phyloP scores from a whole-genome alignment of 2,329 filamentous ascomycete species.

The Ophiocordyceps polyrhachis-furcata region DNA sequence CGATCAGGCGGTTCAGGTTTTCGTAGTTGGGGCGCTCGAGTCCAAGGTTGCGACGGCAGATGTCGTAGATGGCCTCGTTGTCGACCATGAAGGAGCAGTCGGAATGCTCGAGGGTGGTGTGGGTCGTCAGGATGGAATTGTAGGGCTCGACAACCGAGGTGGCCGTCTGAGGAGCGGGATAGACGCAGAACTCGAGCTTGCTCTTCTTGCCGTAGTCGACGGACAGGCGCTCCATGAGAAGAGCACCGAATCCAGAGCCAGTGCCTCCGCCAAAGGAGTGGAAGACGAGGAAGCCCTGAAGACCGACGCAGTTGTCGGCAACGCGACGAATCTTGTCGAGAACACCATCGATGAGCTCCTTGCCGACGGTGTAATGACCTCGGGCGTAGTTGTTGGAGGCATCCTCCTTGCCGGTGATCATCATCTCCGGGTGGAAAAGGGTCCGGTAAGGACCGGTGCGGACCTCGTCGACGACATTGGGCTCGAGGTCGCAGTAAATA shows the following conservation, averaged over 20 bases:
- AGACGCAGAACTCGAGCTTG: constrained; percentile 99
- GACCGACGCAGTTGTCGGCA: constrained; percentile 92
- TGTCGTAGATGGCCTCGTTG: constrained; percentile 99
- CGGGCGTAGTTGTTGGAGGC: constrained; percentile 99
- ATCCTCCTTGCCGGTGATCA: constrained; percentile 99
- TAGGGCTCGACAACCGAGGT: constrained; percentile 98
- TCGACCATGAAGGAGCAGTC: constrained; percentile 99
- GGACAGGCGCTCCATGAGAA: constrained; percentile 96
- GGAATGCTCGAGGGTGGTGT: constrained; percentile 97
- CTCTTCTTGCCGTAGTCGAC: constrained; percentile 99
- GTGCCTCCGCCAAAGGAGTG: constrained; percentile 99
- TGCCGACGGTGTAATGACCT: constrained; percentile 98
- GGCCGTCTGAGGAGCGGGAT: constrained; percentile 91
- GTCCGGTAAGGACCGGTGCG: constrained; percentile 90
- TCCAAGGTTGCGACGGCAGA: constrained; percentile 92
- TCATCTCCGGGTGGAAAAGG: constrained; percentile 97
- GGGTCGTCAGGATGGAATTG: constrained; percentile 98
- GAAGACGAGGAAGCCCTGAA: constrained; percentile 98
- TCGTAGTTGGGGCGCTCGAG: constrained; percentile 96
- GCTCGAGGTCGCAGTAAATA: constrained; percentile 99
- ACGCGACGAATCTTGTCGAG: constrained; percentile 95
- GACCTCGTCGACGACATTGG: constrained; percentile 98
- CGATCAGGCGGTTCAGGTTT: constrained; percentile 97
- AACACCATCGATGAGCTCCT: constrained; percentile 97
- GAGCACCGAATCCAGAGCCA: constrained; percentile 92